Evolutionary conservation across 768 basidiomycete species (phyloP), one percentile per base, ranked within the genome.

Genomic region (Holtermannia corniformis): DNA sequence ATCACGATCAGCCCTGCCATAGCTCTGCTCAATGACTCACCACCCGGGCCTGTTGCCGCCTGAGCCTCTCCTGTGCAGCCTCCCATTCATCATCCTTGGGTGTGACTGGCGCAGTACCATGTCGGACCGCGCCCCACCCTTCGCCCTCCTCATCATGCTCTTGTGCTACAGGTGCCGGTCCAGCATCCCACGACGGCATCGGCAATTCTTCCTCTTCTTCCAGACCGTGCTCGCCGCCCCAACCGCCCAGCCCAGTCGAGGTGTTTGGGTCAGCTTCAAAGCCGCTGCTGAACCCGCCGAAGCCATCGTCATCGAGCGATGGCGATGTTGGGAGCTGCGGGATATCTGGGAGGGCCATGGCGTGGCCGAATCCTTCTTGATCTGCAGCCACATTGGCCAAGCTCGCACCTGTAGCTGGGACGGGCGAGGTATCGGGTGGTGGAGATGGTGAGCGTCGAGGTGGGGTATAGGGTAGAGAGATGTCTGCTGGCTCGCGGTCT

Each of bases 81-180:
- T 67, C 70, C 70, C 70, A 72, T 41, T 72, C 70, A 42, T 64
- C 52, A 16, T 71, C 64, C 43, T 54, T 42, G 3, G 43, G 13
- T 24, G 37, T 28, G 21, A 42, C 32, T 13, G 40, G 37, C 28
- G 22, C 42, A 10, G 13, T 49, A 5, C 14, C 22, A 21, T 21
- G 40, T n/a, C 45, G 32, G 22, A 22, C 12, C 11, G 43, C 58
- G 21, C 64, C 57, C 62, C 66, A 62, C 3, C 59, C 61, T 12
- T 57, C 61, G 1, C 49, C 64, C n/a, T 44, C 58, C 2, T 49
- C 56, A 14, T 52, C 59, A 13, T 56, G 59, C 12, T 55, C 55
- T 19, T 52, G 44, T 11, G 7, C 10, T 7, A 7, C 32, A 37
- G 16, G 32, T 16, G 16, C 32, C 7, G 32, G 16, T 55, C 44